Percentiles rank a stretch among this genome's conserved stretches.
These are phyloP conservation scores for Colletotrichum tofieldiae DNA, from an alignment of 2,329 filamentous ascomycete species.

Conservation along the genomic window DNA sequence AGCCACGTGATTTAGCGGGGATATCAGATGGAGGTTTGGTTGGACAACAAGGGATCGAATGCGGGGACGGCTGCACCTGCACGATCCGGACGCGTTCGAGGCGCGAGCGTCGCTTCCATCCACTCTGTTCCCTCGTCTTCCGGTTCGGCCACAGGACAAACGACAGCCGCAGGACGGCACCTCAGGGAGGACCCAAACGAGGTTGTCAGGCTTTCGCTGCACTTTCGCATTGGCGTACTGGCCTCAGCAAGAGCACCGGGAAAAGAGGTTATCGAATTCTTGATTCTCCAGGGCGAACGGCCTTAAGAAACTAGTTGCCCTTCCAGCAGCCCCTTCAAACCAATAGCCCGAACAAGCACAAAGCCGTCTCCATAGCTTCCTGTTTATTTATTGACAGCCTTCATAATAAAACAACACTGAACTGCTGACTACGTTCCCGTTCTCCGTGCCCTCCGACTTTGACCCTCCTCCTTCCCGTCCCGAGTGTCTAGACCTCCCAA, in stretches of 20 bases:
- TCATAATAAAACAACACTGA: slow-evolving; percentile 6
- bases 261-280: not conserved
- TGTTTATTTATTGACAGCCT: slow-evolving; percentile 24
- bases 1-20: slow-evolving; percentile 42
- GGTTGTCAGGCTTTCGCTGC: not conserved
- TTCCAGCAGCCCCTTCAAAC: slow-evolving; percentile 1
- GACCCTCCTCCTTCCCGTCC: slow-evolving; percentile 2
- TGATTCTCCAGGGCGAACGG: slow-evolving; percentile 1
- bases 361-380: slow-evolving; percentile 14
- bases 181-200: slow-evolving; percentile 15
- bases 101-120: slow-evolving; percentile 27
- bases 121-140: slow-evolving; percentile 6
- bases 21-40: slow-evolving; percentile 30
- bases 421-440: slow-evolving; percentile 15
- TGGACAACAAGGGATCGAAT: slow-evolving; percentile 20
- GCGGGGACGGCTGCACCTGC: slow-evolving; percentile 25
- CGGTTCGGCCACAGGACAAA: not conserved
- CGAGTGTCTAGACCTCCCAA: not conserved
- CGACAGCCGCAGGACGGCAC: slow-evolving; percentile 7
- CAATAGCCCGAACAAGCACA: slow-evolving; percentile 1
- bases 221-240: not conserved
- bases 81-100: slow-evolving; percentile 43
- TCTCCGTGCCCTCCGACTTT: slow-evolving; percentile 10
- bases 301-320: not conserved
- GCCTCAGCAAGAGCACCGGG: not conserved